Base-by-base conservation (phyloP, 805 yeast species). In the Metschnikowia santaceciliae region DNA sequence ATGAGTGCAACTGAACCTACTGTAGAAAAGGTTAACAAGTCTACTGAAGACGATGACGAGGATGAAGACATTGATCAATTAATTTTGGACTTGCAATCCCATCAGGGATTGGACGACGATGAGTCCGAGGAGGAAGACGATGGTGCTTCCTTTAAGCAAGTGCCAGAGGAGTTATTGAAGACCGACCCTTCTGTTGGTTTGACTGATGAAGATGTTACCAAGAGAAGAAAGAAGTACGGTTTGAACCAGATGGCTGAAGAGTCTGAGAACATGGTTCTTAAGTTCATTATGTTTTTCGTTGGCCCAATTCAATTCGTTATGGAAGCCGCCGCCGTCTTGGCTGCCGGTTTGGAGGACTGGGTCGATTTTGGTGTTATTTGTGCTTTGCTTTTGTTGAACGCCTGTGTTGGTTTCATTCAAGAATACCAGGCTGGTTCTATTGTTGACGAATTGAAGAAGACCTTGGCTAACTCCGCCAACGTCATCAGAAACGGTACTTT, bases 361-460 rank as follows among this genome's bases (percentile, higher is more conserved):
- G 96, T 90, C 68, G 97, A 90, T 82, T 90, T 90, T 80, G 97
- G 97, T 83, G 97, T 90, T 71, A 90, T 90, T 70, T 83, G 88
- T 74, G 97, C 86, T 76, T 77, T 90, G 64, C 79, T 90, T 64
- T 63, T 84, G 72, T 82, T 90, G 70, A 90, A 90, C 76, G 97
- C 97, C 59, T 76, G 77, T 65, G 97, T 90, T 72, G 97, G 97
- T 82, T 90, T 90, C 84, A 80, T 89, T 63, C 97, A 90, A 80
- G 97, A 90, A 77, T 91, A 77, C 86, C 96, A 90, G 78, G 97
- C 97, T 60, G 97, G 97, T 80, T 90, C 96, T 57, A 90, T 90
- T 80, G 97, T 90, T 62, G 96, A 90, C 52, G 97, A 90, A 74
- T 83, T 90, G 78, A 91, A 90, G 81, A 91, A 90, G 78, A 89